Evolutionary conservation across 1,284 basidiomycete species (phyloP), one percentile per base, ranked within the genome.

Genomic region (Vanrija humicola): DNA sequence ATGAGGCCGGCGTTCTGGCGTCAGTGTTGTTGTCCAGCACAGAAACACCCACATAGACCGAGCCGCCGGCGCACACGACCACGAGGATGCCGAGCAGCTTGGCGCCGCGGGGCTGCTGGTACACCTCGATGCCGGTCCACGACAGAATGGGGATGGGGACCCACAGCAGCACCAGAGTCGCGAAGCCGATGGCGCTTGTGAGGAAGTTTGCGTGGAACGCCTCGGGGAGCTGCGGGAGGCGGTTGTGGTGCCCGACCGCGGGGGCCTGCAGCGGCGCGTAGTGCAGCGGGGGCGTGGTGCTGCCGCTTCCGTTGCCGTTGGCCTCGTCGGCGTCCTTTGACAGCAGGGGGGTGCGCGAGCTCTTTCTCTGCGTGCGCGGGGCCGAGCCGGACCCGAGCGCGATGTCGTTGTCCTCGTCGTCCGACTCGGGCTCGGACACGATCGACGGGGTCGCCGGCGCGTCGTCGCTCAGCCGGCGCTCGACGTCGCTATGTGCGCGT

Each of bases 171-270:
- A 68, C 40, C 5, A 73, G 40, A 3, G 76, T 77, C 15, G 70
- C 65, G 16, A 76, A 18, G 26, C 76, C 76, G 23, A 77, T 71
- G 55, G 68, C 68, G 39, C 67, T 69, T 0, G 74, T 76, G 21
- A 77, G 56, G 54, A 77, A 75, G 54, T 77, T 75, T n/a, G 73
- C 68, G 59, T 74, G 76, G 16, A 77, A 57, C 1, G 72, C 74
- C 1, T 69, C 55, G 0, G 76, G 74, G 3, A 77, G 64, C 10
- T 54, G 46, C 3, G 64, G 59, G 14, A 57, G 48, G 48, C 45
- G 43, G 28, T 38, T 14, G 42, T 48, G 38, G 21, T 40, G 26
- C 44, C 25, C 25, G 40, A 34, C 34, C 12, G 34, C 34, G 4
- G 34, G 34, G 34, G 54, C 12, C 18, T 28, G 23, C 4, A 43